Evolutionary conservation across 2,329 filamentous ascomycete species (phyloP).

Genomic region (Calycina herbarum): DNA sequence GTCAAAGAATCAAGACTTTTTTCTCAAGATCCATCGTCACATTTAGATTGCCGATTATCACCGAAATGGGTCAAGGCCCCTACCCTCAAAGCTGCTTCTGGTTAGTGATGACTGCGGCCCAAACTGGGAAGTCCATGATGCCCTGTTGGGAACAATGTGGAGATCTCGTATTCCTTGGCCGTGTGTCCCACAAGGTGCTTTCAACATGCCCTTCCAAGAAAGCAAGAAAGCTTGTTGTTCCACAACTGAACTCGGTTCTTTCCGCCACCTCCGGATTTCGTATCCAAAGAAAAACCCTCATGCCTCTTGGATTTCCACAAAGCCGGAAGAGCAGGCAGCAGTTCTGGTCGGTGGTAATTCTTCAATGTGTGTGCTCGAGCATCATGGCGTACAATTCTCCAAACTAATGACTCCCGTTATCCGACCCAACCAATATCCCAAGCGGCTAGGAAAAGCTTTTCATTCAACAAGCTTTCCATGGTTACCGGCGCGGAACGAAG

Average conservation of each 20-base stretch:
- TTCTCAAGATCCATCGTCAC: background rate
- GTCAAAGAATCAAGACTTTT: background rate
- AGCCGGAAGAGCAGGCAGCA: background rate
- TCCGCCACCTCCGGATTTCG: background rate
- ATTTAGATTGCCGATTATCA: slow-evolving; percentile 1
- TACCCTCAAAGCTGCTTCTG: background rate
- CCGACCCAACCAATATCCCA: background rate
- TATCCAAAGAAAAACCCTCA: background rate
- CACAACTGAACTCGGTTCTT: background rate
- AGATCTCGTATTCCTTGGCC: slow-evolving; percentile 2
- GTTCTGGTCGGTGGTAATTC: background rate
- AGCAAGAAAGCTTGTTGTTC: background rate
- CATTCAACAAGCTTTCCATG: background rate
- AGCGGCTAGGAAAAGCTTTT: background rate
- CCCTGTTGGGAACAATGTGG: background rate
- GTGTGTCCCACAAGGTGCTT: background rate
- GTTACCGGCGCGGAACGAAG: background rate
- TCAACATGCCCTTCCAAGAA: background rate
- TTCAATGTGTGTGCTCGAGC: background rate
- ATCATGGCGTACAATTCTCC: background rate
- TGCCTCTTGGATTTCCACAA: background rate
- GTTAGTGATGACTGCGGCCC: background rate
- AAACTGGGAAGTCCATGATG: background rate
- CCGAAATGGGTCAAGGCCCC: background rate
- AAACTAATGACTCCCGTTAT: background rate